Conservation (phyloP, 2,329 filamentous ascomycete species). For the Orbilia quercus region DNA sequence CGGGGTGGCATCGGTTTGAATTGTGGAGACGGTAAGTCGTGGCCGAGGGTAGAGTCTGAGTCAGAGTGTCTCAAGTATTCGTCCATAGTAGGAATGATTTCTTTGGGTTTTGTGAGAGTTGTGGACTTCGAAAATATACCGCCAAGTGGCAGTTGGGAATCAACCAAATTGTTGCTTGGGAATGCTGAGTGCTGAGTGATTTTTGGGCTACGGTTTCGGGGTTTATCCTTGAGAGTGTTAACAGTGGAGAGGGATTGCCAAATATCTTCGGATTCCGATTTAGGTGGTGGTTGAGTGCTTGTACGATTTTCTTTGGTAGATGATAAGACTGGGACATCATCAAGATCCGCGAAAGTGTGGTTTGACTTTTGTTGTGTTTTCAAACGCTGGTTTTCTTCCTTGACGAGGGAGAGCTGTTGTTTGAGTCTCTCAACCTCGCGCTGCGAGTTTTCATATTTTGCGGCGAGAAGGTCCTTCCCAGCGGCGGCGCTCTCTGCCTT, state of each 20-base stretch:
- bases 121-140: slow-evolving; percentile 41
- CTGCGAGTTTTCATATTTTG: slow-evolving; percentile 42
- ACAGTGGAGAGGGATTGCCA: slow-evolving; percentile 34
- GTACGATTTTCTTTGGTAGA: slow-evolving; percentile 14
- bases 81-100: slow-evolving; percentile 31
- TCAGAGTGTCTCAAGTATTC: slow-evolving; percentile 41
- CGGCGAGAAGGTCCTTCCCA: slow-evolving; percentile 39
- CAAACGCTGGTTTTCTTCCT: slow-evolving; percentile 48
- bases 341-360: slow-evolving; percentile 21
- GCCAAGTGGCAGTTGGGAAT: slow-evolving; percentile 31
- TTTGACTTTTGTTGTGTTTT: slow-evolving; percentile 31
- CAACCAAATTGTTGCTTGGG: slow-evolving; percentile 40
- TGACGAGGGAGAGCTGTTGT: slow-evolving; percentile 45
- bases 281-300: background rate
- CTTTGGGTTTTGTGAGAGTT: slow-evolving; percentile 1
- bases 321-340: slow-evolving; percentile 23
- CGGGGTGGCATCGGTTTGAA: background rate
- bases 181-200: slow-evolving; percentile 49
- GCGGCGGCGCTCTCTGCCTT: slow-evolving; percentile 47
- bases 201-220: slow-evolving; percentile 35
- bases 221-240: slow-evolving; percentile 39
- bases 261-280: slow-evolving; percentile 23
- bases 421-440: slow-evolving; percentile 47
- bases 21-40: slow-evolving; percentile 2
- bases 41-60: slow-evolving; percentile 20